Conservation (phyloP, 23 red algal species). For the Gracilaria vermiculophylla region DNA sequence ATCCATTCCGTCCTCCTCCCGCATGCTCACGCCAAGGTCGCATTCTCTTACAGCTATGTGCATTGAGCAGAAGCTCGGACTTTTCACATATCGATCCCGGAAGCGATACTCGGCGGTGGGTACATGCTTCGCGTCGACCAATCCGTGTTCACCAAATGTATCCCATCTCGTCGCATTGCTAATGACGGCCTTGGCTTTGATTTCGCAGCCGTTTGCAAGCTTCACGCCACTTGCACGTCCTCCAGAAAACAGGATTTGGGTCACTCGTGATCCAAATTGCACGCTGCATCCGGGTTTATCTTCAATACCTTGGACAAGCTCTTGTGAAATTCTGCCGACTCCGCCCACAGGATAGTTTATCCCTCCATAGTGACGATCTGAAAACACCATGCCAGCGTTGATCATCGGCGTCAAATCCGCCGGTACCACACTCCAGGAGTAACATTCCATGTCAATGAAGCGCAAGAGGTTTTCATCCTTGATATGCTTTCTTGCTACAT, state of each 20-base stretch:
- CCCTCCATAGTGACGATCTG: conserved; percentile 95
- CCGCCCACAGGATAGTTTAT: conserved; percentile 90
- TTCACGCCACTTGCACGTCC: conserved; percentile 62
- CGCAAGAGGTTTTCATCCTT: conserved; percentile 62
- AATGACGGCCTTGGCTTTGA: conserved; percentile 50
- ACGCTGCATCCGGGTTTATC: conserved; percentile 60
- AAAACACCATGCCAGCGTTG: conserved; percentile 97
- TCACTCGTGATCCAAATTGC: conserved; percentile 64
- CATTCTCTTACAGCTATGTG: conserved; percentile 75
- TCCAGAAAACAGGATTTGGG: conserved; percentile 30
- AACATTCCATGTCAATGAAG: conserved; percentile 97
- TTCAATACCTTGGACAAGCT: conserved; percentile 67
- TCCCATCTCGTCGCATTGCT: conserved; percentile 94
- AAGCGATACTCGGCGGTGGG: conserved; percentile 63
- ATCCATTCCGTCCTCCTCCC: conserved; percentile 56
- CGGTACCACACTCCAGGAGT: conserved; percentile 74
- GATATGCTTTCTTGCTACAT: conserved; percentile 79
- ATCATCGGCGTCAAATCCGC: conserved; percentile 95
- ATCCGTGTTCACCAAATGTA: conserved; percentile 65
- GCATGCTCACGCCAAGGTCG: conserved; percentile 21
- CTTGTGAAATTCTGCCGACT: conserved; percentile 78
- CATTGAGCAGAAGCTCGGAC: conserved; percentile 79
- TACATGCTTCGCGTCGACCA: conserved; percentile 48
- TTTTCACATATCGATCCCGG: conserved; percentile 75
- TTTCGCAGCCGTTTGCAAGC: conserved; percentile 57